These are phyloP conservation scores for Botrytis galanthina DNA, from an alignment of 2,329 filamentous ascomycete species.

Conservation along the genomic window DNA sequence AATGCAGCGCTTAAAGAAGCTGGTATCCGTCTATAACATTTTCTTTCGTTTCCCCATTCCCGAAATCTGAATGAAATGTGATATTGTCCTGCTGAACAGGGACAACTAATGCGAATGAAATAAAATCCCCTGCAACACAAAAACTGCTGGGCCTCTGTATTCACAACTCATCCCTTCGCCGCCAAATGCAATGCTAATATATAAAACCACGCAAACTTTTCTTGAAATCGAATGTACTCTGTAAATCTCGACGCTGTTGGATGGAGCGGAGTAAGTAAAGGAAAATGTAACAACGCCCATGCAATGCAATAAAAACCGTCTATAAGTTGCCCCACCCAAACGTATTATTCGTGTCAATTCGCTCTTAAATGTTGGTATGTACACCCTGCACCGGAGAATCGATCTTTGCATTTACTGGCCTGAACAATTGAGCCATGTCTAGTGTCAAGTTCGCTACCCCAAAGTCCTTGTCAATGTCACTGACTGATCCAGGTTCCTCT, in stretches of 20 bases:
- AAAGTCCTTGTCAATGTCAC: slow-evolving; percentile 66
- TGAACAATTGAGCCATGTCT: slow-evolving; percentile 70
- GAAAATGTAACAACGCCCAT: slow-evolving; percentile 21
- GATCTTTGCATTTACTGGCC: slow-evolving; percentile 51
- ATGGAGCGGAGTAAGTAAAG: slow-evolving; percentile 11
- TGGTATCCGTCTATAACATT: slow-evolving; percentile 18
- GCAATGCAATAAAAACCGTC: slow-evolving; percentile 22
- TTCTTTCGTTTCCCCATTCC: slow-evolving; percentile 6
- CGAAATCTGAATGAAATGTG: slow-evolving; percentile 7
- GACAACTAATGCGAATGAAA: slow-evolving; percentile 9
- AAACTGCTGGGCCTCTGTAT: not conserved
- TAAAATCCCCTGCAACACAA: not conserved
- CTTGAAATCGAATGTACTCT: not conserved
- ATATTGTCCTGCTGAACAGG: not conserved
- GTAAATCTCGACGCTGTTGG: slow-evolving; percentile 10
- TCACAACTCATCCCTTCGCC: slow-evolving; percentile 12
- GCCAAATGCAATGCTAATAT: slow-evolving; percentile 20
- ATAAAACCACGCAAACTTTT: slow-evolving; percentile 20
- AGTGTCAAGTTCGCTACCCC: slow-evolving; percentile 62
- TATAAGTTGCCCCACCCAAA: slow-evolving; percentile 19
- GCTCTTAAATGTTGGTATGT: slow-evolving; percentile 33
- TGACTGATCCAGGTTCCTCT: slow-evolving; percentile 66
- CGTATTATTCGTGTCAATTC: slow-evolving; percentile 27
- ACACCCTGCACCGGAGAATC: slow-evolving; percentile 39
- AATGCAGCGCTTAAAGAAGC: slow-evolving; percentile 15